A percentile compares a stretch with the other conserved stretches of the same genome.
Evolutionary conservation across 2,329 filamentous ascomycete species (phyloP).

Genomic region (Dactylellina leptospora): DNA sequence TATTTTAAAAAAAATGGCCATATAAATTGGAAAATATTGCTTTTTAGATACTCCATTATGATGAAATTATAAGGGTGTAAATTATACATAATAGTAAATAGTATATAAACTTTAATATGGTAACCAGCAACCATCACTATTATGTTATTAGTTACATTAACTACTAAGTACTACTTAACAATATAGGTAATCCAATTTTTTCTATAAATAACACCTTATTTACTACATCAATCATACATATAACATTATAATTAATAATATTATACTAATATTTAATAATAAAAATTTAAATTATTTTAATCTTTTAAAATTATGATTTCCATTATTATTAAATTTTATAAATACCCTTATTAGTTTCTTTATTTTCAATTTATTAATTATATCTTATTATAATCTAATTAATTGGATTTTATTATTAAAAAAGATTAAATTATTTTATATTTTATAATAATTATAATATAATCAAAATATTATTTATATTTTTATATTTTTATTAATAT

Average conservation of each 20-base stretch:
- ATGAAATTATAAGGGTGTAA: neutral
- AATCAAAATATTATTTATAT: neutral
- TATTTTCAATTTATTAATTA: neutral
- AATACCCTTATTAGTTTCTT: neutral
- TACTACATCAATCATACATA: neutral
- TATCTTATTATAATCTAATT: neutral
- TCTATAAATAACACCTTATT: no score
- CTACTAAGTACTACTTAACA: no score
- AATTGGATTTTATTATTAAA: neutral
- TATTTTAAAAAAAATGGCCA: neutral
- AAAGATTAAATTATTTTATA: neutral
- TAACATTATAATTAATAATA: neutral
- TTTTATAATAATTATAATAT: neutral
- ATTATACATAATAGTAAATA: neutral
- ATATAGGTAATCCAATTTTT: no score
- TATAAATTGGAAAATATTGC: neutral
- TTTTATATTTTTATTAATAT: neutral
- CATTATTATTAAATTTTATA: neutral
- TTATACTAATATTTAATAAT: neutral
- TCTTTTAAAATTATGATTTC: neutral
- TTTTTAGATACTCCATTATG: constrained; percentile 7
- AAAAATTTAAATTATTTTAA: neutral
- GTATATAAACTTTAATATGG: neutral
- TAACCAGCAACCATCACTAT: neutral
- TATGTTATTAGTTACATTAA: neutral